Evolutionary conservation across 2,329 filamentous ascomycete genomes (phyloP), one percentile per base, ranked within the genome.

Genomic region (Talaromyces sp.): DNA sequence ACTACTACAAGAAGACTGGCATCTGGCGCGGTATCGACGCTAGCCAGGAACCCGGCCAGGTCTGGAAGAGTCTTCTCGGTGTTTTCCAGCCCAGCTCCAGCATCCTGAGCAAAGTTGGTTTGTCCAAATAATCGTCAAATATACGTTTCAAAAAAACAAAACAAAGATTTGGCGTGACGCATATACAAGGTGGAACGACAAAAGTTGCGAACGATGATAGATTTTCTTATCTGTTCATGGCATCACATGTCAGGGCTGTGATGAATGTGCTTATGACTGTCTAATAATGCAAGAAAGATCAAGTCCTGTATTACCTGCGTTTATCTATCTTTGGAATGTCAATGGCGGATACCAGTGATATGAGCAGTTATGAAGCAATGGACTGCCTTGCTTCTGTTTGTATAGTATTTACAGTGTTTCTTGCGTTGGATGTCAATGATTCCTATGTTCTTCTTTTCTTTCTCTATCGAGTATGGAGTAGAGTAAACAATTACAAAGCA

Each of bases 11-110:
- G 83, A 92, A 93, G 82, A 96, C 91, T 59, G 93, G 93, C 72
- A 97, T 99, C 84, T 99, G 95, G 95, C 90, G 90, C 80, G 90
- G 90, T 68, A 87, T 99, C 73, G 95, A 99, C 78, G 95, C 95
- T 69, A 96, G 91, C 83, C 93, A 99, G 84, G 90, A 97, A 82
- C 95, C 95, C 22, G 91, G 92, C 57, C 89, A 93, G 79, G 95
- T 99, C 68, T 99, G 95, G 95, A 93, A 92, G 85, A 92, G 89
- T 78, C 83, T 99, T 78, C 84, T 98, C 68, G 87, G 88, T 74
- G 89, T 97, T 73, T 94, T 99, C 76, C 59, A 65, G 62, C 75
- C 76, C 37, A 75, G 74, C 64, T 74, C 74, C 58, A 74, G 74
- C 54, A 77, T 87, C 62, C 73, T 86, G 66, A 81, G 78, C 77